These are phyloP conservation scores for Ogataea populi-albae DNA, from an alignment of 805 yeast genomes.

Conservation along the genomic window DNA sequence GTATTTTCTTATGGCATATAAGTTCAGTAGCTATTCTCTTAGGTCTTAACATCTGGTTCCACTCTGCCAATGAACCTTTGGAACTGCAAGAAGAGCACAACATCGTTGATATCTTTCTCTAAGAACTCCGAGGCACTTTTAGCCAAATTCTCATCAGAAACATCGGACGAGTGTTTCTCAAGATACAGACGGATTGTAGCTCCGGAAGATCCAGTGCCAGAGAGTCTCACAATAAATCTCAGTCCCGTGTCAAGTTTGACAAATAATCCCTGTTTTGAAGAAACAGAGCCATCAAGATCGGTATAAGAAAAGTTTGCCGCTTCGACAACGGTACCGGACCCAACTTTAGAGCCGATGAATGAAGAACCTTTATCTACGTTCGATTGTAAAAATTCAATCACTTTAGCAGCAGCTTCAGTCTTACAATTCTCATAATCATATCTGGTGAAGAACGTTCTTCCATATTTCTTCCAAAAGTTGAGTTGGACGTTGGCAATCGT, in stretches of 20 bases:
- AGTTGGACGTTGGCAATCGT: constrained; percentile 78
- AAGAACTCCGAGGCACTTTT: constrained; percentile 66
- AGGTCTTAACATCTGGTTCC: constrained; percentile 88
- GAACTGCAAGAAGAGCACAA: constrained; percentile 67
- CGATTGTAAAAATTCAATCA: constrained; percentile 52
- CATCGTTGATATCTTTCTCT: constrained; percentile 55
- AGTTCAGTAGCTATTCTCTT: no score
- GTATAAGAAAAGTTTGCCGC: constrained; percentile 91
- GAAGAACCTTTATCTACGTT: constrained; percentile 32
- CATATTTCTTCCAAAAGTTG: constrained; percentile 87
- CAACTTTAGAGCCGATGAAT: constrained; percentile 52
- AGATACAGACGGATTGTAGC: constrained; percentile 93
- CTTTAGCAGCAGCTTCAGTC: constrained; percentile 67
- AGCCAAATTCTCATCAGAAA: constrained; percentile 40
- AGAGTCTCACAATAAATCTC: constrained; percentile 83
- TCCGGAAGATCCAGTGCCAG: constrained; percentile 97
- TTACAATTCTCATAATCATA: constrained; percentile 88
- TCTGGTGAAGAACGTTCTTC: constrained; percentile 95
- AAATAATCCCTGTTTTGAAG: constrained; percentile 82
- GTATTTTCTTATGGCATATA: no score
- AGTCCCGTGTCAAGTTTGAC: constrained; percentile 79
- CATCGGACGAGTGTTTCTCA: constrained; percentile 74
- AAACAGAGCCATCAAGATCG: constrained; percentile 90
- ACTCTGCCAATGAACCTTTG: constrained; percentile 73
- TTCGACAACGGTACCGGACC: constrained; percentile 56